These are phyloP conservation scores for Blastobotrys aristatus DNA, from an alignment of 1,139 yeast species.

Conservation along the genomic window DNA sequence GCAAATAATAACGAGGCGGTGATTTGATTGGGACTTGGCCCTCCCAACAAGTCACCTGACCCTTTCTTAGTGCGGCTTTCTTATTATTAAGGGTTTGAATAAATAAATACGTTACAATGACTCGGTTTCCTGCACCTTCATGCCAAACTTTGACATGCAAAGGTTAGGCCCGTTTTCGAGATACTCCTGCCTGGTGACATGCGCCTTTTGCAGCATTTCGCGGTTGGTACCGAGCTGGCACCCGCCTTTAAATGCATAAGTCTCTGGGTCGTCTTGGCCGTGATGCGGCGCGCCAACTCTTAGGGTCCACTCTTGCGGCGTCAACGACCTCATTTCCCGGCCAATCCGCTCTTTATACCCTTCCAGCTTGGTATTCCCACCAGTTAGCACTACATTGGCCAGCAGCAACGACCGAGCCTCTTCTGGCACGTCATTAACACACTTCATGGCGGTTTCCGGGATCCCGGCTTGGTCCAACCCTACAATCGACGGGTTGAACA, in stretches of 20 bases:
- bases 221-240: constrained; percentile 48
- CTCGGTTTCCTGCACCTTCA: constrained; percentile 16
- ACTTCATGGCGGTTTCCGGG: constrained; percentile 66
- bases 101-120: background rate
- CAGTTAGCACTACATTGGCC: constrained; percentile 74
- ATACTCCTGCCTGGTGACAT: constrained; percentile 72
- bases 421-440: constrained; percentile 68
- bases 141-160: constrained; percentile 26
- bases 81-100: background rate
- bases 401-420: constrained; percentile 69
- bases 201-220: constrained; percentile 46
- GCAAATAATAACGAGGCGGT: too few species aligned
- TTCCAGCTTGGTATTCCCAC: constrained; percentile 72
- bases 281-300: constrained; percentile 42
- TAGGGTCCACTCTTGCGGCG: constrained; percentile 38
- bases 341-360: constrained; percentile 59
- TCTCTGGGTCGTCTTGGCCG: constrained; percentile 34
- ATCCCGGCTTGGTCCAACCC: constrained; percentile 71
- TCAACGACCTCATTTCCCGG: constrained; percentile 32
- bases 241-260: constrained; percentile 56
- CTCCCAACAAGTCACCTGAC: too few species aligned
- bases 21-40: too few species aligned
- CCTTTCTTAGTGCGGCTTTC: too few species aligned
- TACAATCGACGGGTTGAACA: constrained; percentile 82
- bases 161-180: constrained; percentile 70